These are phyloP conservation scores for Scleroderma citrinum DNA, from an alignment of 768 basidiomycete genomes.

Conservation along the genomic window DNA sequence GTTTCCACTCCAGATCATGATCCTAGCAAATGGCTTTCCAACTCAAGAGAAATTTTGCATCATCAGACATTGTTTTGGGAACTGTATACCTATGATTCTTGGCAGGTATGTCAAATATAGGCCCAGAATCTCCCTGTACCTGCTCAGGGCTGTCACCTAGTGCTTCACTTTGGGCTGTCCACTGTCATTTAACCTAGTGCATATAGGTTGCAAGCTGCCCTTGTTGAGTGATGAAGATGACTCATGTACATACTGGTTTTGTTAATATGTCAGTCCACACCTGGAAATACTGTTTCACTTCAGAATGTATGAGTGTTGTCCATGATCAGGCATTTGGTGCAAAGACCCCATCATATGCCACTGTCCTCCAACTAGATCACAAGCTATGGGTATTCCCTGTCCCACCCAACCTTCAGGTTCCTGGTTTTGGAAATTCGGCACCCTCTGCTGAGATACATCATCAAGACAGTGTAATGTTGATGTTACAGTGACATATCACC, in stretches of 20 bases:
- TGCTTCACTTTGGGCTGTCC: constrained; percentile 67
- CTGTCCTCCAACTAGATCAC: constrained; percentile 60
- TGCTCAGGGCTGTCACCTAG: constrained; percentile 38
- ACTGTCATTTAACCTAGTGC: constrained; percentile 57
- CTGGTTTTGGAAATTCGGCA: constrained; percentile 60
- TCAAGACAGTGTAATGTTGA: no score
- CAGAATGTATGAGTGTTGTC: constrained; percentile 63
- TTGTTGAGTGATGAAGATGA: no score
- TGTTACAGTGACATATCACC: no score
- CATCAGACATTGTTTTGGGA: constrained; percentile 71
- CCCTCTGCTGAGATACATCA: no score
- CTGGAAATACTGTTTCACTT: constrained; percentile 66
- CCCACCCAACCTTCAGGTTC: constrained; percentile 61
- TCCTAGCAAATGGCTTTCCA: constrained; percentile 59
- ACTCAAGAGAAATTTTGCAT: constrained; percentile 49
- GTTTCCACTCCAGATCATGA: constrained; percentile 48
- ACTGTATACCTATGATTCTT: constrained; percentile 33
- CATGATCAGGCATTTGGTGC: constrained; percentile 71
- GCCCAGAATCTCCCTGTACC: not conserved
- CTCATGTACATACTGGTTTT: no score
- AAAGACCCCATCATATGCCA: constrained; percentile 60
- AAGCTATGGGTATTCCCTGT: constrained; percentile 65
- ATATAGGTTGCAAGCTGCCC: no score
- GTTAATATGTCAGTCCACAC: constrained; percentile 41
- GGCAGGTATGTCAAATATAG: constrained; percentile 18